Evolutionary conservation across 1,139 yeast genomes (phyloP), one percentile per base, ranked within the genome.

Genomic region (Zhuliangozyma blackwelliae): DNA sequence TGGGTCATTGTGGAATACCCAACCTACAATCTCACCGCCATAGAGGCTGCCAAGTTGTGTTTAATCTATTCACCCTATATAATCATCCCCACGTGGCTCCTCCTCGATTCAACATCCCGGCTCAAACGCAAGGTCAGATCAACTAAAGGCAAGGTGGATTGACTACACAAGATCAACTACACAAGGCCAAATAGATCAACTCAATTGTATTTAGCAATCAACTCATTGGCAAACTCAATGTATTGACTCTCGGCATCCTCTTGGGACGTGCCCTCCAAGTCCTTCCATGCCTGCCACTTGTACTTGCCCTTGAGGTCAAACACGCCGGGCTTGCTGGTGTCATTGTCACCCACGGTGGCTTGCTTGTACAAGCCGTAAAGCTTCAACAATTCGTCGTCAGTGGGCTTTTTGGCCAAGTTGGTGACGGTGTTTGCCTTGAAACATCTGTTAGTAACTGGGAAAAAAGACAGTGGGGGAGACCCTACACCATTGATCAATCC

Each of bases 261-360:
- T 65, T 84, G 86, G 37, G 88, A 65, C 42, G 76, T 77, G 40
- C 97, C 98, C 70, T 87, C 83, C 54, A 82, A 71, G 52, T 81
- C 82, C 55, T 82, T 83, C 98, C 98, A 92, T 12, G 97, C 77
- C 61, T 88, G 90, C 97, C 97, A 92, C 77, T 92, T 92, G 78
- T 86, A 86, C 68, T 92, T 90, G 52, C 92, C 97, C 72, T 85
- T 86, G 68, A 92, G 76, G 68, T 90, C 95, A 63, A 90, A 87
- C 47, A 86, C 68, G 47, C 96, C 95, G 39, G 95, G 86, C 65
- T 84, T 84, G 42, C 79, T 68, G 44, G 95, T 84, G 62, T 72
- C 75, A 73, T 86, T 86, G 76, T 92, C 98, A 49, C 98, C 98
- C 41, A 82, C 83, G 33, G 97, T 90, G 48, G 97, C 95, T 70